A percentile compares a stretch with the other conserved stretches of the same genome.
Evolutionary conservation across 768 basidiomycete genomes (phyloP).

Genomic region (Leucocoprinus sp.): DNA sequence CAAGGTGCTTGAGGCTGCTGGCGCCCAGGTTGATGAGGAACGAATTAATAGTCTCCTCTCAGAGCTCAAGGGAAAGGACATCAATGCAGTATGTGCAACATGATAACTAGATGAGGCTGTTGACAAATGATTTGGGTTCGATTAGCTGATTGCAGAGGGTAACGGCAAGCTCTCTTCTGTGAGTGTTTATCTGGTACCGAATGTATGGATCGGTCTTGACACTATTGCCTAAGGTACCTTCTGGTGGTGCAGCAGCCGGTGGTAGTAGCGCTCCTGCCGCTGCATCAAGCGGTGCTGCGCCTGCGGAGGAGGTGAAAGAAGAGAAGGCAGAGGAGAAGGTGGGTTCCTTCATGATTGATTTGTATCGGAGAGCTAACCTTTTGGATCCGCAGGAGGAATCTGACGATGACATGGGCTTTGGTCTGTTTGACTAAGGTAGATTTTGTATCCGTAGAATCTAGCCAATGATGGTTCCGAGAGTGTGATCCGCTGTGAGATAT

Average conservation of each 20-base stretch:
- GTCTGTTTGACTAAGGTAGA: constrained; percentile 80
- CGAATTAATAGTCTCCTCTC: constrained; percentile 77
- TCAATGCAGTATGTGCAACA: constrained; percentile 54
- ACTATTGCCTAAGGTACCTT: constrained; percentile 58
- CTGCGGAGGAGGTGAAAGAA: constrained; percentile 72
- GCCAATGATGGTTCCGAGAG: not conserved
- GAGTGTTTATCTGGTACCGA: constrained; percentile 18
- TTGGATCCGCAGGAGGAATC: constrained; percentile 69
- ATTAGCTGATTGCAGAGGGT: constrained; percentile 85
- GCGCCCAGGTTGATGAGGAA: constrained; percentile 80
- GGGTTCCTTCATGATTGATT: not conserved
- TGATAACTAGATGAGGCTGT: not conserved
- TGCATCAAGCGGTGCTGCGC: constrained; percentile 51
- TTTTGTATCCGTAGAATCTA: no score
- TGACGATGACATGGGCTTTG: constrained; percentile 99
- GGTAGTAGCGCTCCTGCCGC: constrained; percentile 45
- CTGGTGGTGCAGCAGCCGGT: constrained; percentile 75
- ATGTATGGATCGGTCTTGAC: no score
- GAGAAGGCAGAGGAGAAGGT: constrained; percentile 91
- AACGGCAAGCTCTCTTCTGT: constrained; percentile 92
- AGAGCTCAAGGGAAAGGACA: constrained; percentile 86
- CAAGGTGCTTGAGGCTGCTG: constrained; percentile 77
- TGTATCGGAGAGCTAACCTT: constrained; percentile 9
- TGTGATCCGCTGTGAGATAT: no score
- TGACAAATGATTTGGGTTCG: not conserved